A percentile compares a stretch with the other conserved stretches of the same genome.
Conservation (phyloP, 345 rosid species). For the Angophora floribunda region DNA sequence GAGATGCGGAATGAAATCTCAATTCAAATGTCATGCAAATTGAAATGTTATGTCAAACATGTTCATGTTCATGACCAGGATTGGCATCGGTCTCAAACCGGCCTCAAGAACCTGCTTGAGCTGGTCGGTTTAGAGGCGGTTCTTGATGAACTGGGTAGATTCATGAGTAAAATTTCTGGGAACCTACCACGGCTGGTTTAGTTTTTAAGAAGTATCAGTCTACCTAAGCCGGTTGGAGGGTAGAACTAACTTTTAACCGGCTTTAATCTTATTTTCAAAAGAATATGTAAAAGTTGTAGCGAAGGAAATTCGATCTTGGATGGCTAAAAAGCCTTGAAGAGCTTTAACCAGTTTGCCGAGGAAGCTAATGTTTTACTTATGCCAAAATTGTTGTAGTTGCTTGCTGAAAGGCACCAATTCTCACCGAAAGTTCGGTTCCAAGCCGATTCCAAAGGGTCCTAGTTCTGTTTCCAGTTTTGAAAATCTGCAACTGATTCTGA, state of each 20-base stretch:
- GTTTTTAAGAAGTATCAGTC: neutral
- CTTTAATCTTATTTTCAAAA: neutral
- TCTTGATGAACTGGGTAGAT: neutral
- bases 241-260: neutral
- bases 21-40: neutral
- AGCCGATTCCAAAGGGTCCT: neutral
- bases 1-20: neutral
- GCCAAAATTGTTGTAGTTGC: neutral
- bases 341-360: neutral
- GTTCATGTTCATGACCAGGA: neutral
- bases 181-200: neutral
- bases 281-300: neutral
- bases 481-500: neutral
- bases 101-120: neutral
- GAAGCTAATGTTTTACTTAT: neutral
- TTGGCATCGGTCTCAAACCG: neutral
- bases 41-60: neutral
- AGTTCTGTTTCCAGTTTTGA: neutral
- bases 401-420: neutral
- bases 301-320: neutral
- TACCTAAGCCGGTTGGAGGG: neutral
- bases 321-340: neutral
- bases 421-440: neutral
- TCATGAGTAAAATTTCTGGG: neutral
- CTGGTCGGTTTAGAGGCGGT: fast-evolving